These are phyloP conservation scores for Colletotrichum orbiculare DNA, from an alignment of 2,329 filamentous ascomycete species.

Conservation along the genomic window DNA sequence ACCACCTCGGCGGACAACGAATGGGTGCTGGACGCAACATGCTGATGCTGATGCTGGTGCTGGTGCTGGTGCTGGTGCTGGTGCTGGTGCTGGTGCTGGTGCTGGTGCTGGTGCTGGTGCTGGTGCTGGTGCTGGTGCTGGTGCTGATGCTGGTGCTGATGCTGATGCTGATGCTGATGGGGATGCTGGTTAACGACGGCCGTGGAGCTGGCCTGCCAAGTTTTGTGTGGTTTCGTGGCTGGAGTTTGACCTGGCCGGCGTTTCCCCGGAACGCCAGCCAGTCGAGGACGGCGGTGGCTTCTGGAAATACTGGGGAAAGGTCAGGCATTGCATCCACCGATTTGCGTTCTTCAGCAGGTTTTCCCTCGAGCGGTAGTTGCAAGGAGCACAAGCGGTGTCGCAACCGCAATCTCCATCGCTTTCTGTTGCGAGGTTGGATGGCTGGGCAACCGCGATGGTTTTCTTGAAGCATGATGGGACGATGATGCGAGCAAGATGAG, in stretches of 20 bases:
- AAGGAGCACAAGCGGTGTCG: background rate
- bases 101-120: background rate
- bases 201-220: background rate
- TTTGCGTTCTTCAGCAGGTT: background rate
- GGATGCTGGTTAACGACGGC: background rate
- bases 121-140: background rate
- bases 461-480: background rate
- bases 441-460: slow-evolving; percentile 6
- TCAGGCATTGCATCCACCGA: background rate
- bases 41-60: background rate
- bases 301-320: background rate
- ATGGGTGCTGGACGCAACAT: background rate
- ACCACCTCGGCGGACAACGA: background rate
- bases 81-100: background rate
- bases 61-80: background rate
- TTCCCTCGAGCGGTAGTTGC: background rate
- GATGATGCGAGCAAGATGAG: slow-evolving; percentile 7
- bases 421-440: background rate
- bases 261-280: background rate
- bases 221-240: background rate
- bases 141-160: background rate
- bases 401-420: background rate
- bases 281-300: background rate
- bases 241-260: background rate
- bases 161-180: background rate